Evolutionary conservation across 2,329 filamentous ascomycete genomes (phyloP).

Genomic region (Elsinoe batatas): DNA sequence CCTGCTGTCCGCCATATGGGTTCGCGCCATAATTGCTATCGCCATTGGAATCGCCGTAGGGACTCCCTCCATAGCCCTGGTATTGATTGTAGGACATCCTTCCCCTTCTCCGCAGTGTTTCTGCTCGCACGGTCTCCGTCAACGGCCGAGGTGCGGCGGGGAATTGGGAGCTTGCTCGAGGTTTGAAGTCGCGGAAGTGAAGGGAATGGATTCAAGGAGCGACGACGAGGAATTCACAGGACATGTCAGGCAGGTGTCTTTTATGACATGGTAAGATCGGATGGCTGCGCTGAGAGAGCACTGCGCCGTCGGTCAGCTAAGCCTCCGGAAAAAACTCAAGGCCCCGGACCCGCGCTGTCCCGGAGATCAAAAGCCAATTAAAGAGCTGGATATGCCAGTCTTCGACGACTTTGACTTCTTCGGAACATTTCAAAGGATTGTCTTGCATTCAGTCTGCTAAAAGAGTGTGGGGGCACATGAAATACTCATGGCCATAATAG

Average conservation of each 20-base stretch:
- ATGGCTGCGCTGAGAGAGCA: not conserved
- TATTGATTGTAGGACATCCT: constrained; percentile 54
- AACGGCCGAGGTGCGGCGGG: too few species aligned
- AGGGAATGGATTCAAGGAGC: not conserved
- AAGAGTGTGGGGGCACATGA: not conserved
- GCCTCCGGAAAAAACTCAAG: not conserved
- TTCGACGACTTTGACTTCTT: not conserved
- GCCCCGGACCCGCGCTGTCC: too few species aligned
- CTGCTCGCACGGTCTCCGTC: not conserved
- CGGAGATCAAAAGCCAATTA: not conserved
- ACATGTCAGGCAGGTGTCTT: not conserved
- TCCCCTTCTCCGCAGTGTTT: not conserved
- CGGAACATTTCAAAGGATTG: not conserved
- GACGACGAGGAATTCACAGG: not conserved
- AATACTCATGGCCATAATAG: too few species aligned
- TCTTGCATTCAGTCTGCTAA: not conserved
- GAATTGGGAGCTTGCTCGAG: too few species aligned
- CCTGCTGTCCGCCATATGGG: constrained; percentile 26
- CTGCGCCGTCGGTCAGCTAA: not conserved
- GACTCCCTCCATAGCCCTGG: constrained; percentile 49
- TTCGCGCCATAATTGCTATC: constrained; percentile 30
- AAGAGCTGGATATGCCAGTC: not conserved
- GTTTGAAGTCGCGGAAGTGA: not conserved
- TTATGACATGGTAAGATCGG: not conserved
- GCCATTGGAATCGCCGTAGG: constrained; percentile 54